Evolutionary conservation across 2,329 filamentous ascomycete genomes (phyloP), one percentile per base, ranked within the genome.

Genomic region (Talaromyces sp.): DNA sequence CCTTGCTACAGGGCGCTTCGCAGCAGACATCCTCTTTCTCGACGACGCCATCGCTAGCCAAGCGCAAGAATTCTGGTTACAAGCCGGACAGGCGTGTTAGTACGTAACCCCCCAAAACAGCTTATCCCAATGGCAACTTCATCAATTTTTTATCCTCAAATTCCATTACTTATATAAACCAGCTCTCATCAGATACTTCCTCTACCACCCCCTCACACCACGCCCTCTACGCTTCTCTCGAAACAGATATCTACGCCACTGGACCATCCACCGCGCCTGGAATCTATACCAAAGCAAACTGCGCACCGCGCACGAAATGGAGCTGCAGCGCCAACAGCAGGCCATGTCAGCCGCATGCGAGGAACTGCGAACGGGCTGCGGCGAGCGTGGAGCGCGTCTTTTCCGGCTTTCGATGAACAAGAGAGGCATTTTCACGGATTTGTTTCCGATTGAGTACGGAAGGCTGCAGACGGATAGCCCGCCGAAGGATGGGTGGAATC

Each of bases 201-300:
- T 90, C 67, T 77, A 83, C 69, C 88, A 90, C 74, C 86, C 87
- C 1, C 77, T 83, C 31, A 89, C 85, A 7, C 88, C 87, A 0
- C 85, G 87, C 12, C 92, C 94, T 0, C 85, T 99, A 65, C 89
- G 91, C 69, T 92, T 97, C 84, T 91, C 86, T 46, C 91, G 93
- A 68, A 89, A 89, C 75, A 88, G 94, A 60, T 85, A 87, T 76
- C 86, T 99, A 65, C 90, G 94, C 53, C 94, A 99, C 82, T 99
- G 94, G 94, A 97, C 94, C 56, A 97, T 99, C 76, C 92, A 97
- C 81, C 92, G 94, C 68, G 93, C 93, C 24, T 97, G 92, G 91
- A 83, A 90, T 69, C 82, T 97, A 31, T 89, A 88, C 77, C 86
- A 88, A 68, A 83, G 87, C 67, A 84, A 89, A 72, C 83, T 87